A percentile compares a stretch with the other conserved stretches of the same genome.
Conservation (phyloP, 73 alveolate genomes). For the Diophrys sp. region DNA sequence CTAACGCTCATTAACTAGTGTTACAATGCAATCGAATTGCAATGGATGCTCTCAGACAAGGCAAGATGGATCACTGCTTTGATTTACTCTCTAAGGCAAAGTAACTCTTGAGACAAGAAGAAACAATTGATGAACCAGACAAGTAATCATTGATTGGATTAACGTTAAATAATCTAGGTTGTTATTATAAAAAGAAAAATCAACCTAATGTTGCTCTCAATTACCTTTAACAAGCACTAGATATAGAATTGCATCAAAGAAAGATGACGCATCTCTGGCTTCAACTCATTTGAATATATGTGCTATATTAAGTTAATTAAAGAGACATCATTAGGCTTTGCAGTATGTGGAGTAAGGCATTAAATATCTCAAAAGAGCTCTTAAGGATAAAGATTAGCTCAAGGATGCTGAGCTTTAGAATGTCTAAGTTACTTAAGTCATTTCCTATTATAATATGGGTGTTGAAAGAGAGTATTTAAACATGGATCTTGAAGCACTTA, state of each 20-base stretch:
- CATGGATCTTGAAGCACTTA: neutral
- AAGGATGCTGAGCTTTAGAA: neutral
- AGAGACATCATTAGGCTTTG: conserved; percentile 2
- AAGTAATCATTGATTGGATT: conserved; percentile 34
- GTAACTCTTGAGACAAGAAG: neutral
- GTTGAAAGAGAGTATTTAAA: neutral
- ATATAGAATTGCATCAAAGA: neutral
- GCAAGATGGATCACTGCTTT: neutral
- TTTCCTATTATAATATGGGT: neutral
- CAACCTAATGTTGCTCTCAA: conserved; percentile 15
- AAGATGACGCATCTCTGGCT: neutral
- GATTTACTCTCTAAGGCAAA: neutral
- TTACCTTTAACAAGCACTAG: neutral
- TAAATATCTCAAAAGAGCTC: neutral
- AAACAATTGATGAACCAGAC: neutral
- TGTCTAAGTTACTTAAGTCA: neutral
- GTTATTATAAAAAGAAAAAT: conserved; percentile 61
- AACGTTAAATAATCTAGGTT: conserved; percentile 61
- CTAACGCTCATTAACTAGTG: too few species aligned
- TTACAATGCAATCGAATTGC: neutral
- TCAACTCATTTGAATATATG: conserved; percentile 2
- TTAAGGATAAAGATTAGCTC: too few species aligned
- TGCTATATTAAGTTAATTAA: conserved; percentile 1
- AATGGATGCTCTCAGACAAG: neutral
- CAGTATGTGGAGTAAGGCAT: neutral